phyloP scores from a whole-genome alignment of 345 rosid species.

The Arabidopsis thaliana region TAIR10.1 NC_003071.7:16267001-16267500 shows the following conservation, averaged over 20 bases:
- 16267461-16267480: constrained; percentile 56
- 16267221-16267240: constrained; percentile 82
- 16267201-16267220: constrained; percentile 90
- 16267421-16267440: constrained; percentile 94
- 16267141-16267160: constrained; percentile 86
- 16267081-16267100: constrained; percentile 83
- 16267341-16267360: constrained; percentile 64
- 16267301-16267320: constrained; percentile 19
- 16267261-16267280: constrained; percentile 16
- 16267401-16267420: constrained; percentile 95
- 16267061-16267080: constrained; percentile 85
- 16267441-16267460: constrained; percentile 77
- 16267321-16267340: neutral
- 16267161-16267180: constrained; percentile 98
- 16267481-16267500: constrained; percentile 42
- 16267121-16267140: constrained; percentile 73
- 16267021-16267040: constrained; percentile 1
- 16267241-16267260: constrained; percentile 76
- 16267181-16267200: constrained; percentile 91
- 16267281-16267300: neutral
- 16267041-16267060: constrained; percentile 79
- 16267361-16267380: constrained; percentile 99
- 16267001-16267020: constrained; percentile 12
- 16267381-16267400: constrained; percentile 98
- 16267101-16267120: constrained; percentile 79